phyloP scores from a whole-genome alignment of 108 stramenopile genomes.

The Epipyxis sp. region DNA sequence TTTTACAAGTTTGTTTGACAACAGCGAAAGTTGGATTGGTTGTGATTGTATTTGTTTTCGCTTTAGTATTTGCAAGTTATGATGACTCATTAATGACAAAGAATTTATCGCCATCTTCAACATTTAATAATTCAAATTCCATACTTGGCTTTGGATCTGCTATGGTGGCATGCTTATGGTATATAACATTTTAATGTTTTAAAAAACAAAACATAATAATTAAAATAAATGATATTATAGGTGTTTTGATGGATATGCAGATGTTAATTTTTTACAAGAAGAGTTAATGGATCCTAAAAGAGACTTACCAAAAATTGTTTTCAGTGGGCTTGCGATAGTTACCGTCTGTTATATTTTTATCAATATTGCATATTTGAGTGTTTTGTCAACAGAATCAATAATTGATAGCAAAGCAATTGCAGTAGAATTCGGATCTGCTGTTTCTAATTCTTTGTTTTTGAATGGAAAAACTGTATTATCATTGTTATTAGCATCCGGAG shows the following conservation, averaged over 20 bases:
- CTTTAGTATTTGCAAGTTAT: neutral
- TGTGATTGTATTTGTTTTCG: slow-evolving; percentile 13
- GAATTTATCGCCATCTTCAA: too few species aligned
- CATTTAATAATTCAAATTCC: neutral
- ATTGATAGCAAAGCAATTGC: slow-evolving; percentile 28
- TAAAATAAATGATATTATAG: too few species aligned
- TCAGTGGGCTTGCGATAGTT: neutral
- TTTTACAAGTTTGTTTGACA: neutral
- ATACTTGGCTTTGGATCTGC: neutral
- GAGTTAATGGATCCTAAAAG: slow-evolving; percentile 11
- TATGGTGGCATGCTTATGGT: slow-evolving; percentile 31
- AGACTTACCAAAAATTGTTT: slow-evolving; percentile 14
- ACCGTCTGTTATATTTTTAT: slow-evolving; percentile 16
- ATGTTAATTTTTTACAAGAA: slow-evolving; percentile 27
- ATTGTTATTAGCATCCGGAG: slow-evolving; percentile 7
- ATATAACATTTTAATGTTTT: too few species aligned
- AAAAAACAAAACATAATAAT: too few species aligned
- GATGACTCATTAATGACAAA: neutral
- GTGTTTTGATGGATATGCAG: slow-evolving; percentile 9
- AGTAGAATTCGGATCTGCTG: slow-evolving; percentile 6
- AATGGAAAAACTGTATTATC: neutral
- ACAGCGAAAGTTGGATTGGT: slow-evolving; percentile 6
- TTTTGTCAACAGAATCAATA: neutral
- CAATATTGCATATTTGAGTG: slow-evolving; percentile 17
- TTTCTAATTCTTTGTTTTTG: neutral